Conservation (phyloP, 306 rosid species). For the Fagus crenata region DNA sequence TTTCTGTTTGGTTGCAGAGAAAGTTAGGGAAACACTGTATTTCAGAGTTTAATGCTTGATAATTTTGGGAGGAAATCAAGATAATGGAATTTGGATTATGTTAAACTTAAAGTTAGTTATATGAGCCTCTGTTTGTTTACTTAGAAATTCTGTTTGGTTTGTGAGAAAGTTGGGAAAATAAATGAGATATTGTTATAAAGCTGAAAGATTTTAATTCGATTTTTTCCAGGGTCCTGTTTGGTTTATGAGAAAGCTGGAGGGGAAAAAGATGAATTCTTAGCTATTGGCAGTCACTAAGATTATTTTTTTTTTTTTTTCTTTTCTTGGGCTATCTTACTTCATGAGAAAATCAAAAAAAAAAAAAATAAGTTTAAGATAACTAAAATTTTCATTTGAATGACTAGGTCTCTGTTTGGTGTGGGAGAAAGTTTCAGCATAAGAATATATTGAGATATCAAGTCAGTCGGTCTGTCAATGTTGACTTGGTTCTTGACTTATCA, state of each 20-base stretch:
- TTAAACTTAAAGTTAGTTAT: background rate
- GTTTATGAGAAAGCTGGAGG: background rate
- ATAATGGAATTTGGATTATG: background rate
- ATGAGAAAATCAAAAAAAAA: background rate
- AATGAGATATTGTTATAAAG: background rate
- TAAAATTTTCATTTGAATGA: background rate
- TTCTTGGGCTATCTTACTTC: background rate
- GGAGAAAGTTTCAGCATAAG: background rate
- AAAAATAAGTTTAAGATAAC: background rate
- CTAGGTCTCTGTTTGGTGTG: background rate
- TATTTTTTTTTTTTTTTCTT: background rate
- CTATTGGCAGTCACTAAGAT: no score
- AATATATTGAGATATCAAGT: background rate
- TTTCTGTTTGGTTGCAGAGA: background rate
- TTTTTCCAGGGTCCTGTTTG: slow-evolving; percentile 15
- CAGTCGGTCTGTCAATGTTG: background rate
- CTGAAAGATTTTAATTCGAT: background rate
- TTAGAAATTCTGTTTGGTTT: background rate
- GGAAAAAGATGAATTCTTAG: background rate
- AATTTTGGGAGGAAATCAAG: background rate
- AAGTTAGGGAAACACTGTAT: no score
- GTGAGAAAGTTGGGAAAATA: background rate
- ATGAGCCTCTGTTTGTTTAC: background rate
- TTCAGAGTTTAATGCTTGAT: background rate
- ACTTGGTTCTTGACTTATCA: background rate